Evolutionary conservation across 1,284 basidiomycete genomes (phyloP).

Genomic region (Rugosomyces carneus): DNA sequence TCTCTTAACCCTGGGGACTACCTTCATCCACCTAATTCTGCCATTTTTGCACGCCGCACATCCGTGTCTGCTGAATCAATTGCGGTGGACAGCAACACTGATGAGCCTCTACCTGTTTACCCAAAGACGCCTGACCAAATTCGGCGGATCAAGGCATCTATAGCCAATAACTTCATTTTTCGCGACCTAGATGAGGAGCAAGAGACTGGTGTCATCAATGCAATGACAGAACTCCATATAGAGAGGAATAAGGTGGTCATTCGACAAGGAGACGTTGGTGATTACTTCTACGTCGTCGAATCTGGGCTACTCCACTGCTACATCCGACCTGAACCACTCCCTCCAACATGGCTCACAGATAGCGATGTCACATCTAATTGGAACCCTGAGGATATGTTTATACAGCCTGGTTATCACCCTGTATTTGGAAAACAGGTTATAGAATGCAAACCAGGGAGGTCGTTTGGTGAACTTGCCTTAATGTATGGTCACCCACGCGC

Average conservation of each 20-base stretch:
- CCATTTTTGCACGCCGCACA: slow-evolving; percentile 83
- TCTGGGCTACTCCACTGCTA: slow-evolving; percentile 84
- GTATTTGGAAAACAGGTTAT: slow-evolving; percentile 80
- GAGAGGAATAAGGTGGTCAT: slow-evolving; percentile 81
- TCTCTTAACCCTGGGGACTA: slow-evolving; percentile 51
- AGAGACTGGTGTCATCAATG: slow-evolving; percentile 85
- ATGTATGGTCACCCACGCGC: slow-evolving; percentile 98
- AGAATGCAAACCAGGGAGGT: slow-evolving; percentile 80
- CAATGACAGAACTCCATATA: slow-evolving; percentile 89
- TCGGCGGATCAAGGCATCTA: slow-evolving; percentile 81
- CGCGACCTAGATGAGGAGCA: slow-evolving; percentile 96
- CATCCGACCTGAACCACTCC: slow-evolving; percentile 64
- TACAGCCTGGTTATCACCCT: slow-evolving; percentile 59
- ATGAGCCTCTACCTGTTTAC: slow-evolving; percentile 68
- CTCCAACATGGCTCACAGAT: slow-evolving; percentile 47
- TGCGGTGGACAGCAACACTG: slow-evolving; percentile 65
- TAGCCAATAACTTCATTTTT: slow-evolving; percentile 90
- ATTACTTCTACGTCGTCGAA: slow-evolving; percentile 98
- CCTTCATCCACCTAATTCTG: slow-evolving; percentile 62
- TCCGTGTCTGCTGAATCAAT: slow-evolving; percentile 98
- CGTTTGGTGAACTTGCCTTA: slow-evolving; percentile 94
- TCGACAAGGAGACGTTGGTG: slow-evolving; percentile 93
- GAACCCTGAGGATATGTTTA: slow-evolving; percentile 45
- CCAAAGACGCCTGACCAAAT: slow-evolving; percentile 86
- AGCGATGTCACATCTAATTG: slow-evolving; percentile 30